phyloP scores from a whole-genome alignment of 2,329 filamentous ascomycete species.

The Rachicladosporium sp. region DNA sequence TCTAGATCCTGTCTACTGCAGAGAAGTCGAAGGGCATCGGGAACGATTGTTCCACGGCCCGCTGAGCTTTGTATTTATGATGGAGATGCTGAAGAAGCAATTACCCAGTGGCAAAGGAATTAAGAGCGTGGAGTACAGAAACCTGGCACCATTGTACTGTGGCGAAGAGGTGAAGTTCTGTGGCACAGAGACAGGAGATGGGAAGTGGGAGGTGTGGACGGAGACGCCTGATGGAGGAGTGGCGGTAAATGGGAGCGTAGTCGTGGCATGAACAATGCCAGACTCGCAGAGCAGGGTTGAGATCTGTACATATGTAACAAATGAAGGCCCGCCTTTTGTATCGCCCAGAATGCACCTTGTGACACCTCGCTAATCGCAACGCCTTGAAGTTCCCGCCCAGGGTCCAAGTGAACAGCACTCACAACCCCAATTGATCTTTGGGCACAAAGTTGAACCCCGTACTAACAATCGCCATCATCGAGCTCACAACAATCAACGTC shows the following conservation, averaged over 20 bases:
- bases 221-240: conserved; percentile 29
- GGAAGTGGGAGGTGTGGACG: conserved; percentile 30
- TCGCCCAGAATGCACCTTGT: no score
- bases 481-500: conserved; percentile 56
- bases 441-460: conserved; percentile 85
- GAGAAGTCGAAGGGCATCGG: conserved; percentile 59
- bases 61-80: conserved; percentile 63
- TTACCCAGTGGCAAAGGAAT: conserved; percentile 27
- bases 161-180: conserved; percentile 60
- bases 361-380: no score
- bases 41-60: conserved; percentile 79
- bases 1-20: conserved; percentile 60
- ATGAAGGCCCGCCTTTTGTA: not conserved
- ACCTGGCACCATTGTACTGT: conserved; percentile 69
- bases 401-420: not conserved
- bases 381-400: no score
- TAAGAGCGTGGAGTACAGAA: conserved; percentile 59
- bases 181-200: conserved; percentile 37
- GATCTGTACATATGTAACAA: not conserved
- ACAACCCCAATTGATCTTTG: conserved; percentile 52
- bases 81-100: conserved; percentile 44
- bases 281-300: not conserved
- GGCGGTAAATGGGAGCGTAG: conserved; percentile 33
- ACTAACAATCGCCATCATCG: conserved; percentile 58
- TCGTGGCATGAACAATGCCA: conserved; percentile 12